Evolutionary conservation across 2,329 filamentous ascomycete genomes (phyloP), one percentile per base, ranked within the genome.

Genomic region (Penicillium hordei): DNA sequence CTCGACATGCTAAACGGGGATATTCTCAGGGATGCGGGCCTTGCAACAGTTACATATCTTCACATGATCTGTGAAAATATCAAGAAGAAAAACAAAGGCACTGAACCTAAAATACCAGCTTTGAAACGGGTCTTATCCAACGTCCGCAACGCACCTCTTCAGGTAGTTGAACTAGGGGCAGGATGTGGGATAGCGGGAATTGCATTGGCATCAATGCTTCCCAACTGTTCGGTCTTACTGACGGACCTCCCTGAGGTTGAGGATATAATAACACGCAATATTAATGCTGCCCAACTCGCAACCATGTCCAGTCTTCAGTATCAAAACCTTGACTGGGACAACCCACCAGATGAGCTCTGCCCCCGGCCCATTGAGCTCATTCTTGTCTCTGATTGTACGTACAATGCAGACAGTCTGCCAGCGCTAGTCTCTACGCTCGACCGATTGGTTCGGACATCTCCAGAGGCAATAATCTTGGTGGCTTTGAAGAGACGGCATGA

Each of bases 121-220:
- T 65, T 76, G 33, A 61, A 76, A 65, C 71, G 72, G 9, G 60
- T 74, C 27, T 59, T 79, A 39, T 67, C 60, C 45, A 58, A 59
- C 48, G 59, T 62, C 31, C 67, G 65, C 53, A 66, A 61, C 53
- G 64, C 56, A 5, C 61, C 73, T 19, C 73, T 86, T 4, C 78
- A 79, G 50, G 77, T 85, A 33, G 73, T 91, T 19, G 88, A 91
- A 70, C 76, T 90, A 6, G 88, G 88, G 9, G 83, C 84, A 31
- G 88, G 88, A 0, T 89, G 86, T 69, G 88, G 88, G 36, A 84
- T 89, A 55, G 87, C 88, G 10, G 87, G 87, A 33, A 82, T 89
- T 48, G 80, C 81, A n/a, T 72, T 90, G 17, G 82, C 84, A 3
- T 78, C 82, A 57, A 70, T 80, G n/a, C 71, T 84, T 12, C 74